Evolutionary conservation across 306 rosid species (phyloP), one percentile per base, ranked within the genome.

Genomic region (Canavalia ensiformis): DNA sequence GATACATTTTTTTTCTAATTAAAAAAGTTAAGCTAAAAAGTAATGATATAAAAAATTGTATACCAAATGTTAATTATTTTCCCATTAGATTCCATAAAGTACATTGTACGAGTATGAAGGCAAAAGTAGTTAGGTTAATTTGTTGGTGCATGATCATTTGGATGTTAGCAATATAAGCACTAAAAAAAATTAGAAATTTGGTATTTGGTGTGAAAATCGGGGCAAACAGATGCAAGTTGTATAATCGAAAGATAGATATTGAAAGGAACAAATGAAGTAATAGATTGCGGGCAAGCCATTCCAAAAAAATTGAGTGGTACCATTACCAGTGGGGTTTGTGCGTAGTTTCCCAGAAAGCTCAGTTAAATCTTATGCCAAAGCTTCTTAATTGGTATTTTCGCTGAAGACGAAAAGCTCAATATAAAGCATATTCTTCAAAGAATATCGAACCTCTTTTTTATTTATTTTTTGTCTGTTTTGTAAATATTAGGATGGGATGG

Each of bases 311-410:
- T 8, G 9, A 29, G 28, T 52, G 7, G 6, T 34, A 63, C 47
- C 63, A 18, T 54, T 4, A 42, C 31, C 8, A 57, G 55, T 76
- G 75, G 81, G 81, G 84, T 50, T 54, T 3, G 54, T 25, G 56
- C 45, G 45, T 69, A 12, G 39, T 31, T 49, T 70, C 60, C 60
- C 4, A 70, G 44, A 70, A 69, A 49, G 60, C 60, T 70, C 12
- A 11, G 75, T 7, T 10, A 47, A 68, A 46, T 12, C 58, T 11
- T 4, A 30, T 45, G 30, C 75, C 58, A 69, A 69, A 31, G 12
- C 33, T 12, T 13, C 52, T 77, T 18, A 18, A 18, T 18, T 87
- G 75, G 63, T 29, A 6, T 56, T 18, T 46, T 9, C 29, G 13
- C 41, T 31, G 55, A n/a, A 46, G 62, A 41, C 44, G 31, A 56